These are phyloP conservation scores for Fusarium tupiense DNA, from an alignment of 2,329 filamentous ascomycete species.

Conservation along the genomic window DNA sequence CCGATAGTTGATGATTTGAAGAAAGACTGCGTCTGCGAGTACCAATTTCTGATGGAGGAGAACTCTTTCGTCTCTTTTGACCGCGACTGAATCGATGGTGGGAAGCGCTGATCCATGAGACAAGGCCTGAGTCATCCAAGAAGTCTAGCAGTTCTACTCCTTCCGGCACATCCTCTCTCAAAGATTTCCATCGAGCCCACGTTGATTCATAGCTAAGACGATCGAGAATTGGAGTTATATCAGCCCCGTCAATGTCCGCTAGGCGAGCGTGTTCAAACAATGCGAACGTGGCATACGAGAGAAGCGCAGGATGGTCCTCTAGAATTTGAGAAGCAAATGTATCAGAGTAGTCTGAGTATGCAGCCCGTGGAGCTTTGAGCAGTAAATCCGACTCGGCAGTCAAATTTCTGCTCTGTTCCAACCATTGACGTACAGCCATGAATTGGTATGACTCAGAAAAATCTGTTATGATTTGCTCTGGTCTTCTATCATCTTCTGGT, in stretches of 20 bases:
- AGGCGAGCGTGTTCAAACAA: neutral
- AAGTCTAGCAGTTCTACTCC: neutral
- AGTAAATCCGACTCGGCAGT: neutral
- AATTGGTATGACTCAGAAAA: accelerated
- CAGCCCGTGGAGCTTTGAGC: neutral
- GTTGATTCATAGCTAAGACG: neutral
- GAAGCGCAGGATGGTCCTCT: neutral
- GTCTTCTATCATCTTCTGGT: accelerated
- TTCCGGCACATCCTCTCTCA: neutral
- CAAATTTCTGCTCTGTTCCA: neutral
- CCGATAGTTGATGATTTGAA: accelerated
- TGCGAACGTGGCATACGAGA: neutral
- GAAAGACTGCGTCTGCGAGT: neutral
- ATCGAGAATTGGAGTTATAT: neutral
- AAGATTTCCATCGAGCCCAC: neutral
- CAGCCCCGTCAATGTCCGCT: accelerated
- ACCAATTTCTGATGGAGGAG: neutral
- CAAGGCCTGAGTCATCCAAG: accelerated
- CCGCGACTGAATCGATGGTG: neutral
- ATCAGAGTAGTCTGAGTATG: neutral
- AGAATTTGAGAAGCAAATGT: neutral
- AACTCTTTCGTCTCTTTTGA: neutral
- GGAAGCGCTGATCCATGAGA: neutral
- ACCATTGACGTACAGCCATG: neutral
- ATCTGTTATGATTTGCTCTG: accelerated